Base-by-base conservation (phyloP, 192 early-diverging fungal species). In the Linnemannia schmuckeri region DNA sequence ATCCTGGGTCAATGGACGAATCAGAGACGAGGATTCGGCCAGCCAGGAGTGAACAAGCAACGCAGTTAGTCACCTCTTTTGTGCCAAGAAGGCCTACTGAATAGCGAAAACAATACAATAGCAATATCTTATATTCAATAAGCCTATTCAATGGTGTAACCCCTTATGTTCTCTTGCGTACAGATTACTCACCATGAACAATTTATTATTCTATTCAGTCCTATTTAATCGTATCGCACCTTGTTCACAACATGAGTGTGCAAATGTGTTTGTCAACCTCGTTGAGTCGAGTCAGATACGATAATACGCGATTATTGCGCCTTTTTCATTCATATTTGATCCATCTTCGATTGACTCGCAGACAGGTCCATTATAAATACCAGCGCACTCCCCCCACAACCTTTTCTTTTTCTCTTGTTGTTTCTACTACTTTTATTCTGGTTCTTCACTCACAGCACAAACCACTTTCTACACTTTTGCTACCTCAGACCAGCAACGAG, bases 331-430 rank as follows among this genome's bases (percentile, higher is more conserved):
- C 46, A 42, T 42, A 5, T 42, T 9, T 40, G 44, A 41, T 30
- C 72, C 40, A 41, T 30, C 72, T 27, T 46, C 72, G 13, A 7
- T 54, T 55, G 52, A 54, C 52, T 33, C 1, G 44, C 12, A 0
- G 17, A 1, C 24, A 33, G 15, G n/a, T 33, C 35, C 37, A 79
- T 84, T 52, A 84, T 84, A 84, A 84, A 84, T 84, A 84, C 35
- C 8, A 24, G 20, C 13, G 49, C n/a, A 0, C 55, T 17, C 70
- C 70, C 83, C 78, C 73, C 83, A 72, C 66, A 76, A 30, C 72
- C 42, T 41, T 27, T 47, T 70, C 35, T 70, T 69, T 74, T 63
- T 74, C 69, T 75, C 15, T 54, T 76, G 61, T 57, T 85, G 68
- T 74, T 47, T 70, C 63, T 76, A 33, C 71, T 70, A 18, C 47